phyloP scores from a whole-genome alignment of 2,329 filamentous ascomycete genomes.

The Bipolaris victoriae region DNA sequence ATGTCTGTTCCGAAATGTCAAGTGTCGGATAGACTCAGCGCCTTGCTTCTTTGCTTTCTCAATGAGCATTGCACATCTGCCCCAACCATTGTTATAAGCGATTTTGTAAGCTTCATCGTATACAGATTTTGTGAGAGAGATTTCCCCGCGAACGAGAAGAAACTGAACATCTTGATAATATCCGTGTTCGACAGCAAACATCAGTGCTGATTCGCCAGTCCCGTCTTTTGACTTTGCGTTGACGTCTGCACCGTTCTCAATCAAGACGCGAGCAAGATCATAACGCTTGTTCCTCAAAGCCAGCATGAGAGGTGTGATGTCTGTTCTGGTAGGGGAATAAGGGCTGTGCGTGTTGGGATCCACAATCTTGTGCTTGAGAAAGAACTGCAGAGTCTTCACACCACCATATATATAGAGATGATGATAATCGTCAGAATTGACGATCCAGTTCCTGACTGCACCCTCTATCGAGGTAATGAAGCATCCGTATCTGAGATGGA shows the following conservation, averaged over 20 bases:
- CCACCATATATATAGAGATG: not conserved
- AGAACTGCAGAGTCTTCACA: not conserved
- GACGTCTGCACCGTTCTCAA: not conserved
- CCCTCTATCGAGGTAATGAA: too few relatives aligned
- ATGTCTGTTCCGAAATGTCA: too few relatives aligned
- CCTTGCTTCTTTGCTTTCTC: not conserved
- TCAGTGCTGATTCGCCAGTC: not conserved
- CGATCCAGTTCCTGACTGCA: not conserved
- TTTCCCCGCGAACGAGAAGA: not conserved
- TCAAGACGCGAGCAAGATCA: constrained; percentile 3
- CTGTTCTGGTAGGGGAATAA: not conserved
- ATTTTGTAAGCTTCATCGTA: not conserved
- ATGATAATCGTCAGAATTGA: not conserved
- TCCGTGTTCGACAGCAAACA: not conserved
- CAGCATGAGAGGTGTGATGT: not conserved
- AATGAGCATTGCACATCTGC: not conserved
- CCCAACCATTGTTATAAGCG: too few relatives aligned
- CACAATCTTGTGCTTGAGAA: not conserved
- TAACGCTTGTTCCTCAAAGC: not conserved
- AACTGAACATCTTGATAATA: not conserved
- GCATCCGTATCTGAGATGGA: too few relatives aligned
- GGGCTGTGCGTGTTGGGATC: not conserved
- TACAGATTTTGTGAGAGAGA: not conserved
- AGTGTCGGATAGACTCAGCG: not conserved
- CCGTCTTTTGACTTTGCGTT: not conserved